phyloP scores from a whole-genome alignment of 2,329 filamentous ascomycete species.

The Pezicula neosporulosa region DNA sequence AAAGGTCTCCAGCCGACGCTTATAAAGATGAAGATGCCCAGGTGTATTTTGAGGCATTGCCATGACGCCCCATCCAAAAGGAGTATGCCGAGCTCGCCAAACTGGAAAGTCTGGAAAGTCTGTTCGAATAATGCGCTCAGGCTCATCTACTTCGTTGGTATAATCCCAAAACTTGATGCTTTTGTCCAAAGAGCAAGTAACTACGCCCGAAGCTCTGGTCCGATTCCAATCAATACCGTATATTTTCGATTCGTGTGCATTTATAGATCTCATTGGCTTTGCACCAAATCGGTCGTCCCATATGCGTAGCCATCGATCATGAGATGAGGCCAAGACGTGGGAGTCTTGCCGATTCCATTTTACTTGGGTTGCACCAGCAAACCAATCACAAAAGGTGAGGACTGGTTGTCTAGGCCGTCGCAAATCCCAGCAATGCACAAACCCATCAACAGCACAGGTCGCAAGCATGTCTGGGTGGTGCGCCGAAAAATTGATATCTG shows the following conservation, averaged over 20 bases:
- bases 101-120: slow-evolving; percentile 86
- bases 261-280: slow-evolving; percentile 76
- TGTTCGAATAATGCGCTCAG: slow-evolving; percentile 75
- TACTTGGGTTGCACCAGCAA: slow-evolving; percentile 88
- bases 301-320: slow-evolving; percentile 82
- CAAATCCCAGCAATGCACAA: slow-evolving; percentile 90
- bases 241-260: slow-evolving; percentile 88
- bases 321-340: slow-evolving; percentile 85
- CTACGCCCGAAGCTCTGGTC: slow-evolving; percentile 64
- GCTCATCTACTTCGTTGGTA: slow-evolving; percentile 54
- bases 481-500: slow-evolving; percentile 93
- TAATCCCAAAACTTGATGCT: slow-evolving; percentile 96
- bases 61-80: slow-evolving; percentile 80
- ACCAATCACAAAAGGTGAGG: slow-evolving; percentile 87
- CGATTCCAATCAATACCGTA: slow-evolving; percentile 96
- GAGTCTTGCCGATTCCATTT: slow-evolving; percentile 89
- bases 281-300: slow-evolving; percentile 86
- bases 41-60: slow-evolving; percentile 92
- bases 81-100: slow-evolving; percentile 87
- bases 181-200: slow-evolving; percentile 87
- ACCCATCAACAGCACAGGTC: slow-evolving; percentile 90
- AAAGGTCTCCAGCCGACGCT: slow-evolving; percentile 49
- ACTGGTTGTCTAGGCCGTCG: slow-evolving; percentile 69
- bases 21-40: slow-evolving; percentile 81
- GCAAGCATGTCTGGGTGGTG: slow-evolving; percentile 86